Base-by-base conservation (phyloP, 2,329 filamentous ascomycete genomes). In the Venturia aucupariae region DNA sequence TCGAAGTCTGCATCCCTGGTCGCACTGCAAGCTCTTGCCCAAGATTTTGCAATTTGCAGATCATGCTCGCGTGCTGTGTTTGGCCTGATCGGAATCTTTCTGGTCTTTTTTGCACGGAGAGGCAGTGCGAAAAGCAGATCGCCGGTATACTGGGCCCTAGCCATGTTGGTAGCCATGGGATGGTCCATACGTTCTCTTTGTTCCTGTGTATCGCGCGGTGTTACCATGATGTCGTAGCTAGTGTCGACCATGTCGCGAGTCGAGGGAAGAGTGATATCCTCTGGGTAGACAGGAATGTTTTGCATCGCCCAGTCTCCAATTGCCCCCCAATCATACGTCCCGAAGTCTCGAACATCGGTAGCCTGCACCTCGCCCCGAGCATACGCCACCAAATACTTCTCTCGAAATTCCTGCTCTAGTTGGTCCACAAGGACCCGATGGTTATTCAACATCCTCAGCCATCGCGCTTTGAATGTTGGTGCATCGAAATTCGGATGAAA, bases 351-450 rank as follows among this genome's bases (percentile, higher is more conserved):
- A 61, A 77, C 80, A 64, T 81, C 72, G 55, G 82, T 76, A 2
- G 67, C 67, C 10, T 80, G 79, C 2, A 81, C 75, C 55, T 75
- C 68, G 7, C 72, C 72, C 8, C 73, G 73, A 41, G 74, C 74
- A 63, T 82, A 80, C 2, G 79, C 80, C 51, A 76, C 73, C 15
- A 78, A 68, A 65, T 78, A 81, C 44, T 72, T 73, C 54, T 76
- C 74, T 64, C 80, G 79, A 66, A 82, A 79, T 64, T 80, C 76
- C 32, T 72, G 72, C 63, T 79, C 76, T 71, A 81, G 74, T 65
- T 77, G 77, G 2, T 73, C 69, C 35, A 81, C 70, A 51, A 78
- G 75, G 35, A 76, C 65, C 22, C 75, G 71, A 62, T 77, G 72
- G 65, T 71, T 75, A 46, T 68, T 72, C 22, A 75, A 68, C 24